Conservation (phyloP, 768 basidiomycete species). For the Leccinum subtestaceum region DNA sequence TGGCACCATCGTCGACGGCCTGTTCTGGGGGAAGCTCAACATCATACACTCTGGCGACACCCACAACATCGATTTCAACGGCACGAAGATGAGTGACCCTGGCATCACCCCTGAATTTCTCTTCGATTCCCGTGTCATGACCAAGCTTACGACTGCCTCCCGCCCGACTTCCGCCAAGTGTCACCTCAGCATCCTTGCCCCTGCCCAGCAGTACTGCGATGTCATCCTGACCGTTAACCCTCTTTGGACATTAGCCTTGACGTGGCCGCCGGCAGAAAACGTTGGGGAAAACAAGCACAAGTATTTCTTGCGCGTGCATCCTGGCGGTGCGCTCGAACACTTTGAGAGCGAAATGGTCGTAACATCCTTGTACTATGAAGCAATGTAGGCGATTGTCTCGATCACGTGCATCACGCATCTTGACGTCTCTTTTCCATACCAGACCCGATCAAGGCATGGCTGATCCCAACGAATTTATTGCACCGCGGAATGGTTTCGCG, state of each 20-base stretch:
- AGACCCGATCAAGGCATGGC: slow-evolving; percentile 78
- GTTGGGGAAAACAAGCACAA: slow-evolving; percentile 71
- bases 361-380: slow-evolving; percentile 84
- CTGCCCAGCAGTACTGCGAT: slow-evolving; percentile 76
- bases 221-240: slow-evolving; percentile 68
- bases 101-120: slow-evolving; percentile 66
- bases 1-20: slow-evolving; percentile 78
- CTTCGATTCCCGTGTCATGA: slow-evolving; percentile 75
- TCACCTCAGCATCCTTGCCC: slow-evolving; percentile 70
- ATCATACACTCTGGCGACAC: slow-evolving; percentile 76
- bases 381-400: slow-evolving; percentile 50
- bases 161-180: slow-evolving; percentile 77
- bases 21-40: slow-evolving; percentile 86
- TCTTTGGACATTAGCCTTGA: slow-evolving; percentile 70
- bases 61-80: slow-evolving; percentile 80
- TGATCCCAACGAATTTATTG: slow-evolving; percentile 75
- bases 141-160: slow-evolving; percentile 69
- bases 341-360: slow-evolving; percentile 80
- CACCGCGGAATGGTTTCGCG: slow-evolving; percentile 80
- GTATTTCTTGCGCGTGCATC: slow-evolving; percentile 79
- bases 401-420: background rate
- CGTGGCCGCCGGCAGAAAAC: slow-evolving; percentile 77
- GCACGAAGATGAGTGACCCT: slow-evolving; percentile 66
- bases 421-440: slow-evolving; percentile 5
- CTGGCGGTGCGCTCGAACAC: slow-evolving; percentile 83